phyloP scores from a whole-genome alignment of 805 yeast genomes.

The Pichia exigua region DNA sequence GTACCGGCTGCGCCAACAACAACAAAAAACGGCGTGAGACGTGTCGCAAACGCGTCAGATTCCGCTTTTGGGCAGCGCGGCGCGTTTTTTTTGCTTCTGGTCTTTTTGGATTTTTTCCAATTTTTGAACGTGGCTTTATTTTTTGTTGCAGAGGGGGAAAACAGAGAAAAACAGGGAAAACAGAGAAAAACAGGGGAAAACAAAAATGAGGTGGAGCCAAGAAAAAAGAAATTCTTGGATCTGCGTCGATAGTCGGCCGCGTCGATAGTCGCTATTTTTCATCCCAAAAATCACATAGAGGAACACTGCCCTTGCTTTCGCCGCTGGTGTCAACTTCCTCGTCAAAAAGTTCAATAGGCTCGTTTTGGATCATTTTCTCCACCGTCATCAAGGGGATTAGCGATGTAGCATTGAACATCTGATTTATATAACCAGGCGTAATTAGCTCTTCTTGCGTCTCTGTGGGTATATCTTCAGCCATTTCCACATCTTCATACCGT shows the following conservation, averaged over 20 bases:
- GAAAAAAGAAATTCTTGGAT: not conserved
- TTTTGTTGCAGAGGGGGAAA: too few relatives aligned
- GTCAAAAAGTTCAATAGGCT: not conserved
- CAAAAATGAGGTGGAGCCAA: too few relatives aligned
- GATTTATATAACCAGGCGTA: slow-evolving; percentile 5
- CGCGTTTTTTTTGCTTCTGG: not conserved
- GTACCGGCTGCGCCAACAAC: not conserved
- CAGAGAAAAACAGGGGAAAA: too few relatives aligned
- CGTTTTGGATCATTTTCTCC: not conserved
- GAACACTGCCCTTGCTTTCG: not conserved
- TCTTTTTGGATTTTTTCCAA: not conserved
- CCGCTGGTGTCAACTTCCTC: slow-evolving; percentile 1
- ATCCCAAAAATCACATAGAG: not conserved
- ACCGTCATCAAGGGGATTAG: slow-evolving; percentile 1
- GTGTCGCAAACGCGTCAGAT: not conserved
- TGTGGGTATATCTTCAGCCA: not conserved
- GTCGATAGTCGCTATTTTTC: not conserved
- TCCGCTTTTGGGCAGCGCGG: not conserved
- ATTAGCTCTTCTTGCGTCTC: not conserved
- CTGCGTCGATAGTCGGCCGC: not conserved
- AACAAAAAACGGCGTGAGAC: not conserved
- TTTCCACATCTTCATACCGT: not conserved
- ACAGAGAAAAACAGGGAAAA: too few relatives aligned
- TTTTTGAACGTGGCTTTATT: too few relatives aligned
- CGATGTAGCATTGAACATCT: slow-evolving; percentile 1